Base-by-base conservation (phyloP, 257 asterid species). In the Solanum appendiculatum region DNA sequence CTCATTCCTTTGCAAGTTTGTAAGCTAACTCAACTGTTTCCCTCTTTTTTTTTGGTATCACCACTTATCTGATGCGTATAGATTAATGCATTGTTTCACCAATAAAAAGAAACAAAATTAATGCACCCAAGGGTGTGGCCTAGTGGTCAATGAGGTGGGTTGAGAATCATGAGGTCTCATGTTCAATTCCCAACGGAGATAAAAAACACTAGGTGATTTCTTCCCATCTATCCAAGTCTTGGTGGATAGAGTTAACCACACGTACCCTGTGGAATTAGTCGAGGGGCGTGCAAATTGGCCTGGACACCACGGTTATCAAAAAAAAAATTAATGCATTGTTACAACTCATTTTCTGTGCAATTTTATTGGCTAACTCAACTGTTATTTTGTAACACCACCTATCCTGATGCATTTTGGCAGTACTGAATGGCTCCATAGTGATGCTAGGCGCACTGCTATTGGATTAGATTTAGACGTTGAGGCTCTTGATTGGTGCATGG, bases 391-490 rank as follows among this genome's bases (percentile, higher is more conserved):
- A 82, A 88, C 86, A 66, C 84, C 88, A 36, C 86, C 80, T 29
- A 39, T 46, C 64, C 86, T 82, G 78, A 33, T 90, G 83, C 63
- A 88, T 87, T 88, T 81, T 90, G 80, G 73, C 97, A 97, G 99
- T 85, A 93, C 93, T 9, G 98, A 96, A 69, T 97, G 99, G 99
- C 94, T 97, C 84, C 96, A 92, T 11, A 84, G 92, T 83, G 99
- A 97, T 88, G 93, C 98, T 68, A 93, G 99, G 88, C 91, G 99
- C 92, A 95, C 98, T 86, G 98, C 99, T 29, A 92, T 97, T 39
- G 99, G 98, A 90, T 87, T 97, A 92, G 99, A 97, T 91, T 94
- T 97, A 91, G 99, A 97, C 34, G 78, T 87, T 13, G 99, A 96
- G 83, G 98, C 99, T 42, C 97, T 97, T 54, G 85, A 91, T 87